Evolutionary conservation across 2,329 filamentous ascomycete species (phyloP), one percentile per base, ranked within the genome.

Genomic region (Aspergillus persii): DNA sequence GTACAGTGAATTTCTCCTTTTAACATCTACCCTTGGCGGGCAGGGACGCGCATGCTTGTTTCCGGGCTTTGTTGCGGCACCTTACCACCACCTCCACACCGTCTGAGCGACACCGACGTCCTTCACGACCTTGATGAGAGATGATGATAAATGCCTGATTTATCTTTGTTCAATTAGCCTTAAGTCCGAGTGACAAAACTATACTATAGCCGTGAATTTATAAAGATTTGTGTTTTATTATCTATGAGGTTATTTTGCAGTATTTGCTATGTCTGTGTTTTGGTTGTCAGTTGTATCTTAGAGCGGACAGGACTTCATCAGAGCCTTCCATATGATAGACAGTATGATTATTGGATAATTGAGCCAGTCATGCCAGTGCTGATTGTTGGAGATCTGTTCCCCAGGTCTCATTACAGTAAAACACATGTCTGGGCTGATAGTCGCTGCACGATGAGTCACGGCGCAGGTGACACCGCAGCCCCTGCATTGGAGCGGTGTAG

Each of bases 61-160:
- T 62, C 66, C 63, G 66, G 61, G 65, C 63, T 66, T 57, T 64
- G 36, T 63, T 57, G 68, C 66, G 64, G 67, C 72, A 69, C 68
- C 66, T 69, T 71, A 72, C 70, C 72, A 74, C 70, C 72, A 73
- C 70, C 71, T 73, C 71, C 63, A 75, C 71, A 75, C 72, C 69
- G 73, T 75, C 65, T 64, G 56, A 63, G 63, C 64, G 59, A 62
- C 62, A 63, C 57, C 57, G 47, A 52, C 63, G 65, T 66, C 73
- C 36, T 74, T 75, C 61, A 77, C 67, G 74, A 76, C 74, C 71
- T 67, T 77, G 74, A 77, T 76, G 74, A 77, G 74, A 75, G 74
- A 77, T 77, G 74, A 77, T 76, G 74, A 76, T 74, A 73, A 72
- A 74, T 74, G 69, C 71, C 67, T 72, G 63, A 64, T 70, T 68